Conservation (phyloP, 495 filamentous ascomycete genomes). For the Penicillium coprophilum region DNA sequence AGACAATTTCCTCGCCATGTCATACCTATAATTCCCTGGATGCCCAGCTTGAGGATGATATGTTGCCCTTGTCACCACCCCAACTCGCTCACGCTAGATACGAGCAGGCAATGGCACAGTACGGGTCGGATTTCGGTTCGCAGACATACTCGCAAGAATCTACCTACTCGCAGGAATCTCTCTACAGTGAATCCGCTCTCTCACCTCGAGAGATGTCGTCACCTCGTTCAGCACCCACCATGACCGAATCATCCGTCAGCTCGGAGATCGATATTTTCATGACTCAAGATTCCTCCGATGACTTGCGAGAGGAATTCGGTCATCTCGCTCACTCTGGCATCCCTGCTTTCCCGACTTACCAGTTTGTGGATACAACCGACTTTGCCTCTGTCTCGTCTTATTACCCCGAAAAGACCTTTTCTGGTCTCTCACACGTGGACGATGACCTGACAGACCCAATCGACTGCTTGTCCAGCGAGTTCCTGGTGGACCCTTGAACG, state of each 20-base stretch:
- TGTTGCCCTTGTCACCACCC: slow-evolving; percentile 35
- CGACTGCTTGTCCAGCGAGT: slow-evolving; percentile 30
- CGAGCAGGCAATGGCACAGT: slow-evolving; percentile 29
- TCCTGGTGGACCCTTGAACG: slow-evolving; percentile 28
- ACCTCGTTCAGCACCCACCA: slow-evolving; percentile 41
- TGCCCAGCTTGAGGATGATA: slow-evolving; percentile 45
- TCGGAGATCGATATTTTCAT: slow-evolving; percentile 52
- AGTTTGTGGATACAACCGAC: slow-evolving; percentile 30
- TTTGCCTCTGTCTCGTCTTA: slow-evolving; percentile 37
- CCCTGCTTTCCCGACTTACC: slow-evolving; percentile 35
- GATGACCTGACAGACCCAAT: slow-evolving; percentile 39
- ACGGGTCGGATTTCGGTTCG: slow-evolving; percentile 20
- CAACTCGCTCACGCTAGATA: slow-evolving; percentile 30
- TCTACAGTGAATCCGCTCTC: slow-evolving; percentile 34
- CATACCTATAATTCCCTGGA: slow-evolving; percentile 47
- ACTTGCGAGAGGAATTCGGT: slow-evolving; percentile 36
- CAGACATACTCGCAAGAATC: slow-evolving; percentile 33
- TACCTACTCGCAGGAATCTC: slow-evolving; percentile 28
- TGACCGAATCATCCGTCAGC: slow-evolving; percentile 39
- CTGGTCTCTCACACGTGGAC: slow-evolving; percentile 28
- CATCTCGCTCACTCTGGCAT: slow-evolving; percentile 31
- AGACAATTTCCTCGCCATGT: slow-evolving; percentile 49
- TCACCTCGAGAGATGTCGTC: slow-evolving; percentile 39
- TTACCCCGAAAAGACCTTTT: slow-evolving; percentile 39
- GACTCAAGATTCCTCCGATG: slow-evolving; percentile 38